A percentile compares a stretch with the other conserved stretches of the same genome.
phyloP scores from a whole-genome alignment of 768 basidiomycete species.

The Pleurotus salmoneostramineus region DNA sequence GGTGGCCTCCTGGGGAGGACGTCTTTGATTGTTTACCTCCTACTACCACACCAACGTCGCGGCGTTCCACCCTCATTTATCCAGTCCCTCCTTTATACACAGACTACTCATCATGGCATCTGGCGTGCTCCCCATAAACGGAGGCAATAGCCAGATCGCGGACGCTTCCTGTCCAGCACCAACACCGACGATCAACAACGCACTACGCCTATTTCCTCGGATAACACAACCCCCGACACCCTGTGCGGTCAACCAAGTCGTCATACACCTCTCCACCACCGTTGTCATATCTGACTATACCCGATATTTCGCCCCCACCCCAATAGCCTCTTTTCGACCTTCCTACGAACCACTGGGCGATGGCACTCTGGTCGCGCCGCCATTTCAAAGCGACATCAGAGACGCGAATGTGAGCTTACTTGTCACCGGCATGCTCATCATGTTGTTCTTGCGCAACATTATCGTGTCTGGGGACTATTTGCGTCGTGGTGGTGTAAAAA shows the following conservation, averaged over 20 bases:
- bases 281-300: conserved; percentile 45
- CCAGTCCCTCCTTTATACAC: not conserved
- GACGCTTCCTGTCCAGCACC: conserved; percentile 11
- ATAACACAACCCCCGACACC: conserved; percentile 27
- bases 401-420: conserved; percentile 40
- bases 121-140: not conserved
- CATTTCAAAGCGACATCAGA: conserved; percentile 38
- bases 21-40: conserved; percentile 18
- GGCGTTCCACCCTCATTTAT: conserved; percentile 6
- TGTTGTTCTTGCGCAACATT: conserved; percentile 52
- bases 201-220: conserved; percentile 24
- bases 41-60: conserved; percentile 8
- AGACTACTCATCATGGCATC: not conserved
- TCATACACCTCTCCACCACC: conserved; percentile 46
- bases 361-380: conserved; percentile 54
- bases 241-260: conserved; percentile 37
- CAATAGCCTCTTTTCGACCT: conserved; percentile 44
- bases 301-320: conserved; percentile 33
- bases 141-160: not conserved
- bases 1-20: conserved; percentile 27
- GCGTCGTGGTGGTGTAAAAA: conserved; percentile 50
- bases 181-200: conserved; percentile 14
- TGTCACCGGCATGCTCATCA: conserved; percentile 42
- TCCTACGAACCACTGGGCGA: conserved; percentile 42
- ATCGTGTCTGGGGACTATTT: conserved; percentile 47